These are phyloP conservation scores for Zymoseptoria ardabiliae DNA, from an alignment of 2,329 filamentous ascomycete genomes.

Conservation along the genomic window DNA sequence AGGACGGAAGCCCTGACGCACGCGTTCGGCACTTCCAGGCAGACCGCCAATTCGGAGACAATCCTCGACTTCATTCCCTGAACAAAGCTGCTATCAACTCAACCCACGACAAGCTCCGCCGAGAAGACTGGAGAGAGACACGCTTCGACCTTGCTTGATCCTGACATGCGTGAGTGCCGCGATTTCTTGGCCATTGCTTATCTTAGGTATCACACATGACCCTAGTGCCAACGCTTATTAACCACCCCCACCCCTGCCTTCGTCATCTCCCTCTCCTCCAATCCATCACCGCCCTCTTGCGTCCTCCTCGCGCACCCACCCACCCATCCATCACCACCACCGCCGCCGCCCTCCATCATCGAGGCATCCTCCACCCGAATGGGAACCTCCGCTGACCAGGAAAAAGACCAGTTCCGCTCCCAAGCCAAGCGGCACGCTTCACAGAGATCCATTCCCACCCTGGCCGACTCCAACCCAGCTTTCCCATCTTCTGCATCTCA, in stretches of 20 bases:
- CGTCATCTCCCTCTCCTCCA: neutral
- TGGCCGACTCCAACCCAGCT: conserved; percentile 25
- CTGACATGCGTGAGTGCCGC: neutral
- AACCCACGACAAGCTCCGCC: neutral
- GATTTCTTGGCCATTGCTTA: neutral
- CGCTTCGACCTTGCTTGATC: neutral
- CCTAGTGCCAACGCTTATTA: neutral
- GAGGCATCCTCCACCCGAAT: conserved; percentile 34
- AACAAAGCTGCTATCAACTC: too few species aligned
- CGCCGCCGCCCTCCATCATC: conserved; percentile 1
- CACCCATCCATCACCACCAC: too few species aligned
- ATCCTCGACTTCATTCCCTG: too few species aligned
- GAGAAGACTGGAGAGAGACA: neutral
- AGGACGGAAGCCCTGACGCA: neutral
- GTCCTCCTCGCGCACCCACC: neutral
- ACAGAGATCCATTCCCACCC: conserved; percentile 14
- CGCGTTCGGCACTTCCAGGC: neutral
- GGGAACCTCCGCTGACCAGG: conserved; percentile 49
- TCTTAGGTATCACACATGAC: neutral
- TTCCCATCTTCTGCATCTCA: conserved; percentile 22
- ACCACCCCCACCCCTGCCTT: neutral
- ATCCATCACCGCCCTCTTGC: neutral
- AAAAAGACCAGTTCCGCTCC: conserved; percentile 46
- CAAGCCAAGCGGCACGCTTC: conserved; percentile 38
- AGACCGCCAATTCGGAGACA: neutral